Evolutionary conservation across 1,139 yeast genomes (phyloP).

Genomic region (Saccharomycopsis hybrid): DNA sequence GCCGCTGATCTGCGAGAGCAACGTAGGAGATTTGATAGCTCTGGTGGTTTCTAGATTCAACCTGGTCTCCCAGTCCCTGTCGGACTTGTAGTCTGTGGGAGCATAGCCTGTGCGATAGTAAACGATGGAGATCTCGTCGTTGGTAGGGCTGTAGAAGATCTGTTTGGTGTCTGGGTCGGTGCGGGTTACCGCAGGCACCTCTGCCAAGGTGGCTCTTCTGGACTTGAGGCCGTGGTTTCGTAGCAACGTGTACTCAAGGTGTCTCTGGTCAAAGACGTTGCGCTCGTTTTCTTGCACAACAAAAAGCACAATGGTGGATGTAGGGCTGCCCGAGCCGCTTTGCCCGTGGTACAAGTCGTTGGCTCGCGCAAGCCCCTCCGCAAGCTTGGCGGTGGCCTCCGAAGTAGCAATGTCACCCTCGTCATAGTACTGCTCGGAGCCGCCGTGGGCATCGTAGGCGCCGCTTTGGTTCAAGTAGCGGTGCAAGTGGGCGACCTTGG

Average conservation of each 20-base stretch:
- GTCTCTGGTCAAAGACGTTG: slow-evolving; percentile 87
- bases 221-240: slow-evolving; percentile 51
- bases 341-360: slow-evolving; percentile 43
- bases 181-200: slow-evolving; percentile 41
- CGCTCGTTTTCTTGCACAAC: slow-evolving; percentile 82
- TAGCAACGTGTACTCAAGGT: slow-evolving; percentile 65
- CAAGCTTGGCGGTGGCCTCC: slow-evolving; percentile 52
- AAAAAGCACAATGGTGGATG: slow-evolving; percentile 56
- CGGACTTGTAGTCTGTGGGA: slow-evolving; percentile 62
- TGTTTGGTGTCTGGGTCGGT: slow-evolving; percentile 37
- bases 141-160: slow-evolving; percentile 45
- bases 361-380: slow-evolving; percentile 68
- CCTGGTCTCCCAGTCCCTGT: slow-evolving; percentile 75
- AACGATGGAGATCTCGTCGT: slow-evolving; percentile 76
- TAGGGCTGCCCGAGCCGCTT: slow-evolving; percentile 19
- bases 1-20: slow-evolving; percentile 85
- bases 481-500: slow-evolving; percentile 75
- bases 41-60: slow-evolving; percentile 59
- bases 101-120: slow-evolving; percentile 88
- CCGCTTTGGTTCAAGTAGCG: slow-evolving; percentile 54
- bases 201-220: slow-evolving; percentile 60
- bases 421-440: slow-evolving; percentile 36
- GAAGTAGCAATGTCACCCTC: slow-evolving; percentile 59
- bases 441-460: slow-evolving; percentile 25
- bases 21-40: slow-evolving; percentile 88